A percentile compares a stretch with the other conserved stretches of the same genome.
These are phyloP conservation scores for Coelastrella sp. DNA, from an alignment of 139 green algal species.

Conservation along the genomic window DNA sequence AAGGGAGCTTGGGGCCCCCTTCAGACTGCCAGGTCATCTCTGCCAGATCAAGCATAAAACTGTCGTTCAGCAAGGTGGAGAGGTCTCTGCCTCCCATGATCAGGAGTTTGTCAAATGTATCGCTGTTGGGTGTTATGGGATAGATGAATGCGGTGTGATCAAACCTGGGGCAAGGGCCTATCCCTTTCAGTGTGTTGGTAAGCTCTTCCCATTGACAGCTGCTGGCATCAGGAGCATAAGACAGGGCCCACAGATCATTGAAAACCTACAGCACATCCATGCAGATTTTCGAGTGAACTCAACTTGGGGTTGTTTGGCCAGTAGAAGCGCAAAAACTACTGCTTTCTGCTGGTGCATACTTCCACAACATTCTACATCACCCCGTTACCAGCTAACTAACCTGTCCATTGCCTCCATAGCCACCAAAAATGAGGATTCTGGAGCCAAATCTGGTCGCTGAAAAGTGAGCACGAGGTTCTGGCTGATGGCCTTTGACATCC, in stretches of 20 bases:
- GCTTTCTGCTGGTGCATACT: too few relatives aligned
- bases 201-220: slow-evolving; percentile 69
- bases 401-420: slow-evolving; percentile 82
- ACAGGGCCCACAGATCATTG: slow-evolving; percentile 84
- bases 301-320: too few relatives aligned
- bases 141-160: slow-evolving; percentile 71
- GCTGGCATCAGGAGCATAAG: slow-evolving; percentile 44
- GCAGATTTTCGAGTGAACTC: too few relatives aligned
- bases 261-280: slow-evolving; percentile 58
- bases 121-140: slow-evolving; percentile 74
- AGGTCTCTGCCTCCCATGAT: slow-evolving; percentile 88
- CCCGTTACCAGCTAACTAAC: too few relatives aligned
- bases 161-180: slow-evolving; percentile 72
- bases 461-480: slow-evolving; percentile 81
- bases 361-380: too few relatives aligned
- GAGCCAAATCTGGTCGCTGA: slow-evolving; percentile 75
- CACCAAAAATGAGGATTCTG: slow-evolving; percentile 81
- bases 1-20: slow-evolving; percentile 59
- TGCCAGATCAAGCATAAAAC: slow-evolving; percentile 80
- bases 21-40: slow-evolving; percentile 77
- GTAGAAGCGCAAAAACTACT: too few relatives aligned
- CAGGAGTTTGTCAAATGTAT: slow-evolving; percentile 74
- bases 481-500: slow-evolving; percentile 54
- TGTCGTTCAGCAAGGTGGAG: slow-evolving; percentile 78
- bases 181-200: slow-evolving; percentile 52